These are phyloP conservation scores for Venturiaceae sp. DNA, from an alignment of 2,329 filamentous ascomycete species.

Conservation along the genomic window DNA sequence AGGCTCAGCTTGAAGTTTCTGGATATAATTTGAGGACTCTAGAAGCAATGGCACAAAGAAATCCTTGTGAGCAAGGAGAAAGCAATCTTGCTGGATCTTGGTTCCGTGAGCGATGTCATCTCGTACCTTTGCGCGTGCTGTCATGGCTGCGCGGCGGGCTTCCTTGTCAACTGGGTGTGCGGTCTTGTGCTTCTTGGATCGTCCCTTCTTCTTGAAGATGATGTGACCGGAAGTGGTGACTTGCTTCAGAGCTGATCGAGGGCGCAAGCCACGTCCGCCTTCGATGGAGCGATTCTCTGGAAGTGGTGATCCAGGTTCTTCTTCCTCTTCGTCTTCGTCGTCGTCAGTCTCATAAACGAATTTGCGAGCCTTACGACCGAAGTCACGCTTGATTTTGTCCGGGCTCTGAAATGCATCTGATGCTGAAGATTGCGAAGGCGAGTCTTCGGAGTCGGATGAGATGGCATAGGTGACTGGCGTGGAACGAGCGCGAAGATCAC, in stretches of 20 bases:
- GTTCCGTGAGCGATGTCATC: slow-evolving; percentile 31
- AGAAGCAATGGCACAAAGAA: slow-evolving; percentile 39
- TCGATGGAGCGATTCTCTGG: not conserved
- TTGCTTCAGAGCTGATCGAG: not conserved
- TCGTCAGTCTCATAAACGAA: not conserved
- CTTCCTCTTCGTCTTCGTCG: not conserved
- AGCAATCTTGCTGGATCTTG: slow-evolving; percentile 34
- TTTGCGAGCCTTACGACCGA: not conserved
- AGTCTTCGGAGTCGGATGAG: slow-evolving; percentile 9
- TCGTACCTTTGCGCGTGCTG: slow-evolving; percentile 29
- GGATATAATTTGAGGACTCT: too few species aligned
- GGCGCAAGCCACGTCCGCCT: not conserved
- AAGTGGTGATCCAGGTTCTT: not conserved
- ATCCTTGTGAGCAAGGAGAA: slow-evolving; percentile 34
- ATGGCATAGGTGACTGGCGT: slow-evolving; percentile 4
- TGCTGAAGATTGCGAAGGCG: not conserved
- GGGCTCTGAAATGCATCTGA: slow-evolving; percentile 8
- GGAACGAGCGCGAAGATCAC: slow-evolving; percentile 1
- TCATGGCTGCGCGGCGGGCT: slow-evolving; percentile 15
- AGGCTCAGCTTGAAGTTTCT: not conserved
- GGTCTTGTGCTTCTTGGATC: not conserved
- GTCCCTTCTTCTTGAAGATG: not conserved
- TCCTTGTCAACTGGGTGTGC: not conserved
- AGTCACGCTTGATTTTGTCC: not conserved
- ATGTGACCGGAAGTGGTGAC: not conserved